Conservation (phyloP, 2,329 filamentous ascomycete species). For the Colletotrichum kahawae region DNA sequence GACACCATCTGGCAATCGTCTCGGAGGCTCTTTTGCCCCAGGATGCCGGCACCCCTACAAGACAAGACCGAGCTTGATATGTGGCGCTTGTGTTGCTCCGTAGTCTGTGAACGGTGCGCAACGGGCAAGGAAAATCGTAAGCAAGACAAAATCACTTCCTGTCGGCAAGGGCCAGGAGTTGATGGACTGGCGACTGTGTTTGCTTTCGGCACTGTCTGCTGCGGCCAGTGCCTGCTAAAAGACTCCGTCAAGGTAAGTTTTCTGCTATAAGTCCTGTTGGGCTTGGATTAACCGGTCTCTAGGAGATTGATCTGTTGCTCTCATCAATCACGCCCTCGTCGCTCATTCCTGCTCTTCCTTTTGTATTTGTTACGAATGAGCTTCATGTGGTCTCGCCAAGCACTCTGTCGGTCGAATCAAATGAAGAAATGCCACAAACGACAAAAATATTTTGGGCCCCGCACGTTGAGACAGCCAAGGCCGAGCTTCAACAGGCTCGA, state of each 20-base stretch:
- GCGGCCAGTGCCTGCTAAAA: conserved; percentile 67
- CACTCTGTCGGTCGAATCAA: conserved; percentile 55
- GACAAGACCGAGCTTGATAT: conserved; percentile 74
- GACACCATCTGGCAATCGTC: conserved; percentile 75
- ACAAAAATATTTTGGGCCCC: conserved; percentile 68
- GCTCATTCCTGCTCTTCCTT: conserved; percentile 72
- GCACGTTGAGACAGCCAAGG: conserved; percentile 66
- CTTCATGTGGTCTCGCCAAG: conserved; percentile 64
- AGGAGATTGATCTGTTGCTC: conserved; percentile 75
- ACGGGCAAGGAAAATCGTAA: conserved; percentile 35
- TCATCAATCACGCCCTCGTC: conserved; percentile 64
- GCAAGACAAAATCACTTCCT: conserved; percentile 43
- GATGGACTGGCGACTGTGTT: conserved; percentile 70
- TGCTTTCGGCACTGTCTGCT: conserved; percentile 72
- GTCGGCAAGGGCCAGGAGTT: conserved; percentile 66
- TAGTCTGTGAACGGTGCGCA: conserved; percentile 71
- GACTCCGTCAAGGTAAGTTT: conserved; percentile 66
- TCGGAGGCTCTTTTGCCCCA: conserved; percentile 67
- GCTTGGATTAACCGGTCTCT: conserved; percentile 25
- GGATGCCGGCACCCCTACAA: conserved; percentile 71
- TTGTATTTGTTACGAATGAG: conserved; percentile 67
- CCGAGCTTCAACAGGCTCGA: conserved; percentile 68
- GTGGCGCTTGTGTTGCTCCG: conserved; percentile 72
- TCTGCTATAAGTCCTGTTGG: conserved; percentile 34
- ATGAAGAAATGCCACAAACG: conserved; percentile 53